phyloP scores from a whole-genome alignment of 345 rosid species.

The Gossypium raimondii region DNA sequence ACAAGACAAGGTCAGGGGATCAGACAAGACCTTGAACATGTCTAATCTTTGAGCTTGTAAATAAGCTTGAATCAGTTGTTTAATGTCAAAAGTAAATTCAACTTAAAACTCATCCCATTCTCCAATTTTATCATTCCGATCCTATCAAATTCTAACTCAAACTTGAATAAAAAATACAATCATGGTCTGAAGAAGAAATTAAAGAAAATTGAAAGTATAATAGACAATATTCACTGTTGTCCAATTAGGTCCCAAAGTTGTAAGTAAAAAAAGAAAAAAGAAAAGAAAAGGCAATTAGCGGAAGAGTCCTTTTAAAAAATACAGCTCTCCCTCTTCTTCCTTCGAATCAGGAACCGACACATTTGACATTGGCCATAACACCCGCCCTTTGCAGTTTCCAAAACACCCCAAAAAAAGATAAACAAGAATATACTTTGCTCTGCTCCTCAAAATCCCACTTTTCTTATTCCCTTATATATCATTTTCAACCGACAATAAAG shows the following conservation, averaged over 20 bases:
- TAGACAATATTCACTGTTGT: not conserved
- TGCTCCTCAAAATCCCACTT: slow-evolving; percentile 16
- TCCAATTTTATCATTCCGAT: not conserved
- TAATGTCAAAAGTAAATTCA: not conserved
- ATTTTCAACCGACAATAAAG: not conserved
- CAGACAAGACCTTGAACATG: too few species aligned
- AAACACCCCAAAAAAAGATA: not conserved
- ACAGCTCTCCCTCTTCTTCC: not conserved
- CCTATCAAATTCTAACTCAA: not conserved
- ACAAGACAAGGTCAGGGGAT: not conserved
- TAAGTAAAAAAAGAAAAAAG: not conserved
- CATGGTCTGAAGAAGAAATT: too few species aligned
- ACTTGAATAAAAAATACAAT: not conserved
- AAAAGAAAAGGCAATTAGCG: slow-evolving; percentile 9
- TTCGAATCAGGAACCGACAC: slow-evolving; percentile 15
- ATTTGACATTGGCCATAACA: not conserved
- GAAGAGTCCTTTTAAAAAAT: slow-evolving; percentile 19
- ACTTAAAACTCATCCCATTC: not conserved
- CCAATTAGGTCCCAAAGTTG: not conserved
- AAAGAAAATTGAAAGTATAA: too few species aligned
- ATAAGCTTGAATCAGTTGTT: not conserved
- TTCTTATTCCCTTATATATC: not conserved
- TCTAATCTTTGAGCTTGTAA: too few species aligned
- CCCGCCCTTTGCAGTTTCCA: not conserved
- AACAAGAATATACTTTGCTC: slow-evolving; percentile 19